phyloP scores from a whole-genome alignment of 352 stramenopile species.

The Aphanomyces euteiches region DNA sequence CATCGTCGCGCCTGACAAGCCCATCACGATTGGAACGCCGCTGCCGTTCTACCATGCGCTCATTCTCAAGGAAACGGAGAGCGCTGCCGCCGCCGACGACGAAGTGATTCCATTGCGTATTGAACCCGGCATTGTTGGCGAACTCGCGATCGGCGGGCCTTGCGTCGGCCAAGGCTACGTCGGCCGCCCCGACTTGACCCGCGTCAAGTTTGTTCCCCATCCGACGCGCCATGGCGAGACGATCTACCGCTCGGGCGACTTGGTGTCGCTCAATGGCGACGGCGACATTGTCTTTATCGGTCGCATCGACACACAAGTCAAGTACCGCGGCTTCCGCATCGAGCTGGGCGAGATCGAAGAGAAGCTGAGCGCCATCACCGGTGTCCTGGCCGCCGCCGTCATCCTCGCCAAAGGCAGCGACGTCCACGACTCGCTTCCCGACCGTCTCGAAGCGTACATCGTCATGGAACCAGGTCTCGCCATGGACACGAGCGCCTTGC shows the following conservation, averaged over 20 bases:
- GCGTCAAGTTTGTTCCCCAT: conserved; percentile 5
- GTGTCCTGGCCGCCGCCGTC: conserved; percentile 49
- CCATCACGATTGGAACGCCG: conserved; percentile 3
- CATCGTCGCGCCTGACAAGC: background rate
- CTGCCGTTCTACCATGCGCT: background rate
- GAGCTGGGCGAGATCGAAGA: conserved; percentile 78
- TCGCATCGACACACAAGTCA: conserved; percentile 70
- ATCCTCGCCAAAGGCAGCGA: conserved; percentile 36
- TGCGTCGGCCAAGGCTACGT: conserved; percentile 16
- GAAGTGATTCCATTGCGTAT: background rate
- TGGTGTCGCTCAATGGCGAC: conserved; percentile 52
- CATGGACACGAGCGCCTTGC: background rate
- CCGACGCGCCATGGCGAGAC: background rate
- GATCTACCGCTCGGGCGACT: conserved; percentile 64
- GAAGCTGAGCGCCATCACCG: conserved; percentile 42
- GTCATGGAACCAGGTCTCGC: conserved; percentile 33
- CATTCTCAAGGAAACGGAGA: background rate
- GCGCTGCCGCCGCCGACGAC: too few species aligned
- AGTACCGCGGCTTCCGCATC: conserved; percentile 75
- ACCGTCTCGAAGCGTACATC: conserved; percentile 49
- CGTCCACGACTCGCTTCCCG: conserved; percentile 1
- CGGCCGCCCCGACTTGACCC: background rate
- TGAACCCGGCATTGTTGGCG: background rate
- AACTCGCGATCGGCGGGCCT: conserved; percentile 14
- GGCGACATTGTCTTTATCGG: conserved; percentile 62